Evolutionary conservation across 1,284 basidiomycete genomes (phyloP).

Genomic region (Ceratorhiza oryzae-sativae): DNA sequence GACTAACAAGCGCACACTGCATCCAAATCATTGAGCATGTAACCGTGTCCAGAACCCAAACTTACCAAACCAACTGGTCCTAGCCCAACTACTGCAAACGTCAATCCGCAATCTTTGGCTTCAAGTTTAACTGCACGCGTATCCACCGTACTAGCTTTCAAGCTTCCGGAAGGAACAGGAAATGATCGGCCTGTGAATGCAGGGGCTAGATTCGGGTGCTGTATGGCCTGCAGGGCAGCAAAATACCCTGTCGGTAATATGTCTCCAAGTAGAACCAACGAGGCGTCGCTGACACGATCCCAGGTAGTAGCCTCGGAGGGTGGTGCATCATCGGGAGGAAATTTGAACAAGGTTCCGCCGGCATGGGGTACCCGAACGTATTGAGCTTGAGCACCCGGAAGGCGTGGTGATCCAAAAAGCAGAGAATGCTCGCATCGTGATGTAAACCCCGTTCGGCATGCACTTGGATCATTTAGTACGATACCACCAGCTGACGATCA

Average conservation of each 20-base stretch:
- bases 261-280: conserved; percentile 78
- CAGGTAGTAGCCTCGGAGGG: conserved; percentile 53
- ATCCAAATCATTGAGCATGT: conserved; percentile 17
- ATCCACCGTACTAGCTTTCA: background rate
- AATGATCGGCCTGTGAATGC: conserved; percentile 1
- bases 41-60: conserved; percentile 27
- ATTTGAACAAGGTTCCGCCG: conserved; percentile 77
- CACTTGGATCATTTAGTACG: conserved; percentile 53
- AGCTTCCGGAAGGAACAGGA: background rate
- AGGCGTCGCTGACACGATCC: conserved; percentile 60
- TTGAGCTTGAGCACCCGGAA: conserved; percentile 88
- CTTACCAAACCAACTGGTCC: conserved; percentile 76
- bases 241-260: conserved; percentile 78
- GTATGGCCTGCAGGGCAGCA: conserved; percentile 73
- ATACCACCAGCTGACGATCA: background rate
- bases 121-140: background rate
- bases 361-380: conserved; percentile 82
- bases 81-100: conserved; percentile 71
- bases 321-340: conserved; percentile 57
- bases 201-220: conserved; percentile 71
- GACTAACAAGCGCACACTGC: conserved; percentile 65
- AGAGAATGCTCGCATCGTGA: conserved; percentile 72
- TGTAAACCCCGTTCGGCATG: conserved; percentile 78
- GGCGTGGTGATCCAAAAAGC: conserved; percentile 74
- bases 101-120: conserved; percentile 59